Conservation (phyloP, 176 grass and related monocot species). For the Carex scoparia region DNA sequence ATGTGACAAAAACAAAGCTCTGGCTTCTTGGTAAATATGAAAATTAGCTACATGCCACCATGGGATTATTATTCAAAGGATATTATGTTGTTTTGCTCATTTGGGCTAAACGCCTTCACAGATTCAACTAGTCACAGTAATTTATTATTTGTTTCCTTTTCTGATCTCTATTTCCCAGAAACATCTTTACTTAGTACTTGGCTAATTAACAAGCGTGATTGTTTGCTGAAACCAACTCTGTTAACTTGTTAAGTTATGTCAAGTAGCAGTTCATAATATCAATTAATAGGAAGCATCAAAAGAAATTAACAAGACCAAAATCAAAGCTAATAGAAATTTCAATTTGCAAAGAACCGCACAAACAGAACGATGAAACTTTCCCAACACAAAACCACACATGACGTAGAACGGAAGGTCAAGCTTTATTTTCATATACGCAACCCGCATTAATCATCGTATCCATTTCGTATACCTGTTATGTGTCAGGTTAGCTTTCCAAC, state of each 20-base stretch:
- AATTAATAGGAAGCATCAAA: not conserved
- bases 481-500: not conserved
- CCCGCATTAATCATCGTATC: not conserved
- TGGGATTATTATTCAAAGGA: not conserved
- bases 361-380: not conserved
- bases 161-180: not conserved
- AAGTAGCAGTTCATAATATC: not conserved
- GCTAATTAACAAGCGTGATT: not conserved
- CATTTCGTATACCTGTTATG: not conserved
- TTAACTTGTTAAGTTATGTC: not conserved
- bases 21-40: not conserved
- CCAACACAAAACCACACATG: not conserved
- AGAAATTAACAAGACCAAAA: not conserved
- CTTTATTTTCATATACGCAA: not conserved
- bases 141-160: not conserved
- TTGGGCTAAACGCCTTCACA: not conserved
- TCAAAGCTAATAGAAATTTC: not conserved
- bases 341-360: not conserved
- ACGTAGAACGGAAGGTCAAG: not conserved
- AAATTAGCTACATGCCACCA: not conserved
- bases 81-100: not conserved
- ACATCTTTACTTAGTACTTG: not conserved
- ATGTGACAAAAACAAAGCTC: constrained; percentile 16
- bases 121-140: not conserved
- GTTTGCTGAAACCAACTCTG: not conserved